phyloP scores from a whole-genome alignment of 352 stramenopile species.

The Pythium dissimile region DNA sequence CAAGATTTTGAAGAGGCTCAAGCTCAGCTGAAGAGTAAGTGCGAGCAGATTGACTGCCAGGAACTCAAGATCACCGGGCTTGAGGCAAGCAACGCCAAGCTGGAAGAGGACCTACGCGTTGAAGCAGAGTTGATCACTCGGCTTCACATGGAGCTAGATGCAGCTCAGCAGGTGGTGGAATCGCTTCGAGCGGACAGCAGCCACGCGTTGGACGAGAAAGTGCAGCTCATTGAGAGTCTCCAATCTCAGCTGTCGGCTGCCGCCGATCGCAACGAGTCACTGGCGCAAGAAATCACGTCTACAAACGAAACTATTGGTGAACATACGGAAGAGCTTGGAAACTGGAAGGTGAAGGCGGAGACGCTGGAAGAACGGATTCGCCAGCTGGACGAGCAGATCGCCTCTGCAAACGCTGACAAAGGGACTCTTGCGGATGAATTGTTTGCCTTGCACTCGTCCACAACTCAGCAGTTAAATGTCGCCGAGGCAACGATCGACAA shows the following conservation, averaged over 20 bases:
- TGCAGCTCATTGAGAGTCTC: neutral
- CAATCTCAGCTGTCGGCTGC: neutral
- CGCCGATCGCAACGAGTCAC: neutral
- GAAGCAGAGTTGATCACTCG: neutral
- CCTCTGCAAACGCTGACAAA: neutral
- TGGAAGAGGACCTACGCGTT: constrained; percentile 36
- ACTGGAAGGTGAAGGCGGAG: neutral
- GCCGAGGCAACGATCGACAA: constrained; percentile 32
- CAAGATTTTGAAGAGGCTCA: constrained; percentile 42
- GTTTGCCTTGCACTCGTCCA: neutral
- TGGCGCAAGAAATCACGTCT: neutral
- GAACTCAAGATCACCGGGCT: constrained; percentile 46
- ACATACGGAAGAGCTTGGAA: neutral
- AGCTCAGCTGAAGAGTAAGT: constrained; percentile 38
- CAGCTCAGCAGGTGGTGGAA: neutral
- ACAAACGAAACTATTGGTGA: neutral
- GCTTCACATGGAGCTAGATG: constrained; percentile 2
- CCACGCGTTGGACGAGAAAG: constrained; percentile 3
- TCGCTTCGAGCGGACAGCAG: neutral
- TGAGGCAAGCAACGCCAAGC: constrained; percentile 35
- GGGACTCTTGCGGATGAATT: constrained; percentile 12
- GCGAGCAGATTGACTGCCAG: constrained; percentile 22
- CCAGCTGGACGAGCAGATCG: neutral
- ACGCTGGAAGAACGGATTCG: neutral
- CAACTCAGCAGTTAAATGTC: constrained; percentile 11